Evolutionary conservation across 257 asterid genomes (phyloP).

Genomic region (Marsdenia floribunda): DNA sequence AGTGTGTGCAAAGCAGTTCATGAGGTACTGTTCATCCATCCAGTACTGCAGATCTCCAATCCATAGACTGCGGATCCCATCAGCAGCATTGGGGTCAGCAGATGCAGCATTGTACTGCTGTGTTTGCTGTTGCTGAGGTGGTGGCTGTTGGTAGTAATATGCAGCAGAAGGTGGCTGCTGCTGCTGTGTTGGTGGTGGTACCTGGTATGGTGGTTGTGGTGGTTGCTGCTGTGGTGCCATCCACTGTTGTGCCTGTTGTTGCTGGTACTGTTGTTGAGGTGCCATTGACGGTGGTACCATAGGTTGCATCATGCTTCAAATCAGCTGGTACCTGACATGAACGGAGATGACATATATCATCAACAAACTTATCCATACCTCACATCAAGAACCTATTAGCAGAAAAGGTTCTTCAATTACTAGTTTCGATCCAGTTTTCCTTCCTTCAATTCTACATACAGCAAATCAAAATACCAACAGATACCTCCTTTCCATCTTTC

Average conservation of each 20-base stretch:
- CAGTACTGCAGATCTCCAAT: conserved; percentile 93
- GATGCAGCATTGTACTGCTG: conserved; percentile 35
- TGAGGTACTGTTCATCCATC: conserved; percentile 84
- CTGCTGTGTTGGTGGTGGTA: conserved; percentile 50
- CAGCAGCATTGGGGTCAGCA: conserved; percentile 35
- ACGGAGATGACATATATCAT: background rate
- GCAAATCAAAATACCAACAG: background rate
- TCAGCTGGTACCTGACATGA: background rate
- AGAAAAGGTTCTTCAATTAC: background rate
- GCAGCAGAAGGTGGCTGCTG: conserved; percentile 36
- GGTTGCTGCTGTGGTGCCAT: conserved; percentile 30
- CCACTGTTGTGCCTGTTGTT: conserved; percentile 53
- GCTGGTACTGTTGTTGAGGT: conserved; percentile 50
- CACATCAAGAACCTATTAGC: background rate
- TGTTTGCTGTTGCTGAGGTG: conserved; percentile 39
- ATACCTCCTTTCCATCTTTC: background rate
- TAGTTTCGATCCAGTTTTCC: background rate
- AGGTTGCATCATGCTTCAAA: conserved; percentile 51
- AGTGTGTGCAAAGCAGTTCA: conserved; percentile 42
- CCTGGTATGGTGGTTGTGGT: conserved; percentile 44
- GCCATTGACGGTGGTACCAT: conserved; percentile 58
- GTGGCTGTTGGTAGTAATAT: conserved; percentile 60
- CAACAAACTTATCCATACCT: background rate
- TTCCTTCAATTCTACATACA: background rate
- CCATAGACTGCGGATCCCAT: conserved; percentile 84